Base-by-base conservation (phyloP, 164 flowering plant species). In the Protea cynaroides region DNA sequence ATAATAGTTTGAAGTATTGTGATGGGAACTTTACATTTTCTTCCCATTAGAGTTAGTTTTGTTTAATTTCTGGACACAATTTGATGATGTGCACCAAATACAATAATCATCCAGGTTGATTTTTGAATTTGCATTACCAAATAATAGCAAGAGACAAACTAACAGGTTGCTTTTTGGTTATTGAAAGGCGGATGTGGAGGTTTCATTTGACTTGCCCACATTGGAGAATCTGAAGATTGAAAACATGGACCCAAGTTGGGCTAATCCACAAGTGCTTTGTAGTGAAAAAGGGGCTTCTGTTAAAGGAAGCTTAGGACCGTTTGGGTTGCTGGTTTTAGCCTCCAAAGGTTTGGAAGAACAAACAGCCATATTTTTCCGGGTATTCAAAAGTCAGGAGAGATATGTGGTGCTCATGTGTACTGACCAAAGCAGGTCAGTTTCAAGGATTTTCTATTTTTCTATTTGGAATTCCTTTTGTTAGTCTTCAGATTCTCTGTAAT, bases 321-420 rank as follows among this genome's bases (percentile, higher is more conserved):
- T 87, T 74, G 92, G 92, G 4, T 49, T 87, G 55, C 37, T 79
- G 13, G 78, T 67, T 52, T 57, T 85, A 51, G 86, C 90, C 34
- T 78, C 90, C 9, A 61, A 81, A 50, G 68, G 69, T 64, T 54
- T 87, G 62, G 29, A 77, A 64, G 90, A 87, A 61, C 70, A 81
- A 56, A 87, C 93, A 0, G 81, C 90, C 25, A 71, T 87, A 4
- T 87, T 71, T 73, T 87, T 80, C 25, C 66, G 82, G 64, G 71
- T 87, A 8, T 83, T 85, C 82, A 85, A 73, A 69, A 56, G 25
- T 53, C 63, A 64, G 0, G 18, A 78, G 61, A 78, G 65, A 29
- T 69, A 61, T 67, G 76, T 75, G 51, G 85, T 85, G 43, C 79
- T 87, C 54, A 79, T 87, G 90, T 82, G 92, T 74, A 83, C 82